Evolutionary conservation across 108 stramenopile species (phyloP), one percentile per base, ranked within the genome.

Genomic region (Nitzschia palea): DNA sequence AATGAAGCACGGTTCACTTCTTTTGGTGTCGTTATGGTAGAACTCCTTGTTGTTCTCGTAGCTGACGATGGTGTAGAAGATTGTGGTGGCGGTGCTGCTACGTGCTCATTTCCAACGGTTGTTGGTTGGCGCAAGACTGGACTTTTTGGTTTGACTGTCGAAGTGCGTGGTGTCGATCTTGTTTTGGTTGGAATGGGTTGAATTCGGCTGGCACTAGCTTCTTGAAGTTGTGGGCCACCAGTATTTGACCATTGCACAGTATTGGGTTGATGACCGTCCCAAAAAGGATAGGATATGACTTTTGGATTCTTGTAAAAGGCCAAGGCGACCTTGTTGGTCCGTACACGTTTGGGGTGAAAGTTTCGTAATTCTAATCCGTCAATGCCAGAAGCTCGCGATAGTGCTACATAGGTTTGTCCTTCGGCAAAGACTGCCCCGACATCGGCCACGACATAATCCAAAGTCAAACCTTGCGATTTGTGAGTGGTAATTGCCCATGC

Each of bases 391-490:
- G 83, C 93, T 26, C 96, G 77, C 27, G 90, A 92, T 9, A 97
- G 57, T 5, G 97, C 97, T 18, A 95, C 94, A 75, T 97, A 97
- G 30, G 90, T 89, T 62, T 96, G 95, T 22, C 90, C 97, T 52
- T 82, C 87, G 32, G 90, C 94, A 79, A 97, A 97, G 8, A 88
- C 87, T 4, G 86, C 80, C 6, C 77, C 63, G 34, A 95, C 66
- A 67, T 86, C 87, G 15, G 95, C 90, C 44, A 83, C 78, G 35
- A 95, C 81, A 60, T 90, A 84, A 31, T 83, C 83, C 62, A 87
- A 67, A 0, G 83, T 87, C 72, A 87, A 57, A 35, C 86, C 92
- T 60, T 93, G 92, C 25, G 81, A 68, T 44, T 93, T 93, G 76
- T 93, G 92, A 0, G 87, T 80, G 32, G 85, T 79, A n/a, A 93